Base-by-base conservation (phyloP, 2,329 filamentous ascomycete genomes). In the Ampelomyces quisqualis region DNA sequence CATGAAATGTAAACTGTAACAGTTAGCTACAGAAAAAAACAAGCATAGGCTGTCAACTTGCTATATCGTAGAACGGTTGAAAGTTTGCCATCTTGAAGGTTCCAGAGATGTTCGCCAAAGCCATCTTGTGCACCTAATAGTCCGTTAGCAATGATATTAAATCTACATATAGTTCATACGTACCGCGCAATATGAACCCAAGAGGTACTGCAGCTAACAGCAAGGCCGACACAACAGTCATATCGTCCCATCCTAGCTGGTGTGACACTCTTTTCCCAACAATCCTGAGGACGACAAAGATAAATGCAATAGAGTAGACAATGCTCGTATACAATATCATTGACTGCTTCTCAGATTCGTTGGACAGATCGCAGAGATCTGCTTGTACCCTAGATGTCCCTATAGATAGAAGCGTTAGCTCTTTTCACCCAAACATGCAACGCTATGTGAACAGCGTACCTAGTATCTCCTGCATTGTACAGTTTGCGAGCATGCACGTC, bases 101-200 rank as follows among this genome's bases (percentile, higher is more conserved):
- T 51, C 56, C 56, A 61, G 1, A 61, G 11, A 39, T 61, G 56
- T 27, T 58, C 27, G 3, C 58, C 58, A 26, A 61, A 58, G 2
- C 58, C 55, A 9, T 48, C 38, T 10, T 24, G 21, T 8, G 53
- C 54, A 59, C 34, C 47, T 46, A 51, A 5, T n/a, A n/a, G n/a
- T n/a, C n/a, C n/a, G n/a, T n/a, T n/a, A n/a, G n/a, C n/a, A n/a
- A n/a, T n/a, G n/a, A n/a, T n/a, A n/a, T n/a, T n/a, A n/a, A n/a
- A n/a, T n/a, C n/a, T n/a, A n/a, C n/a, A n/a, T n/a, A n/a, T n/a
- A n/a, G n/a, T n/a, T n/a, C n/a, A n/a, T n/a, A n/a, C n/a, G n/a
- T n/a, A n/a, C n/a, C n/a, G n/a, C n/a, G n/a, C n/a, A 56, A 18
- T 10, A 58, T 40, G 22, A 47, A 55, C 7, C 40, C 47, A 6